phyloP scores from a whole-genome alignment of 768 basidiomycete species.

The Tulasnella sp. region DNA sequence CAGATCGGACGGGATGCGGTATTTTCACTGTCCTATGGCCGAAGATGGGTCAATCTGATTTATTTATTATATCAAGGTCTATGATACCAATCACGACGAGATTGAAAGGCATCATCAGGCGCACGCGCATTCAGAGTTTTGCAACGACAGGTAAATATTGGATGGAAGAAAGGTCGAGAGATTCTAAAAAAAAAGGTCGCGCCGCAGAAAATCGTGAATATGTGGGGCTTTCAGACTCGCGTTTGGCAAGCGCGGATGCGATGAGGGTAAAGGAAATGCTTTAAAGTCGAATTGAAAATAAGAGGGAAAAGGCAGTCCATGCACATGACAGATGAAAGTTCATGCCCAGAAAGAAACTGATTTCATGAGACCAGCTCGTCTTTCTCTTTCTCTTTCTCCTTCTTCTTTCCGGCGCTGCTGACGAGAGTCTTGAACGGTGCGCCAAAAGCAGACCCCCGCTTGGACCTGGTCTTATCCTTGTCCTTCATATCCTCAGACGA shows the following conservation, averaged over 20 bases:
- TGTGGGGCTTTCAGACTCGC: neutral
- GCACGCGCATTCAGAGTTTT: neutral
- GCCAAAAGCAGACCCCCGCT: neutral
- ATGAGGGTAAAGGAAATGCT: neutral
- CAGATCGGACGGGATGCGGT: neutral
- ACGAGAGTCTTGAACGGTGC: neutral
- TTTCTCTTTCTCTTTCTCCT: slow-evolving; percentile 12
- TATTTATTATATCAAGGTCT: neutral
- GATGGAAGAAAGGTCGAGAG: neutral
- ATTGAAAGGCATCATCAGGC: neutral
- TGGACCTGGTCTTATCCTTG: neutral
- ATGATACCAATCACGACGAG: neutral
- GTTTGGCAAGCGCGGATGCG: neutral
- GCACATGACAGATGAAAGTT: neutral
- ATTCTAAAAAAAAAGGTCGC: neutral
- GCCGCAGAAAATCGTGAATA: neutral
- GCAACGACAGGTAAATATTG: neutral
- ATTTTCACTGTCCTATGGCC: neutral
- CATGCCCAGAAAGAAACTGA: neutral
- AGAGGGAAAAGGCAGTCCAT: neutral
- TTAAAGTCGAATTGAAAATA: neutral
- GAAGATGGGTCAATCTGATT: neutral
- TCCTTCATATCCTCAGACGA: neutral
- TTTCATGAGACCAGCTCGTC: neutral
- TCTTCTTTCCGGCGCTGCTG: neutral